phyloP scores from a whole-genome alignment of 192 early-diverging fungal genomes.

The Chytriomyces confervae region DNA sequence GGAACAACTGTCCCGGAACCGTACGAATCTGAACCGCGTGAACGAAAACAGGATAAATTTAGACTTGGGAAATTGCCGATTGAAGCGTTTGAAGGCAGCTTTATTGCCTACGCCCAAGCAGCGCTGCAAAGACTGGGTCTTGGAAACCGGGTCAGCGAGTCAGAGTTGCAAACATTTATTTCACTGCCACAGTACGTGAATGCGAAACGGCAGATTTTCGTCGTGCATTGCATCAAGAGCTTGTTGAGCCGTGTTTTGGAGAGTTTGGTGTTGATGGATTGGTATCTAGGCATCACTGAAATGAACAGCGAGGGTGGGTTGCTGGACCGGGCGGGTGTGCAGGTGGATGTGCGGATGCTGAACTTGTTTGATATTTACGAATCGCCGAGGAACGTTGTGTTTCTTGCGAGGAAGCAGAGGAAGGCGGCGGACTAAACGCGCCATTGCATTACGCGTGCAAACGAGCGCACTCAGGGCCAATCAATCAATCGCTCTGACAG shows the following conservation, averaged over 20 bases:
- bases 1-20: background rate
- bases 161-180: constrained; percentile 10
- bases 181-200: constrained; percentile 14
- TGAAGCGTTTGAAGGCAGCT: constrained; percentile 13
- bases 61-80: constrained; percentile 22
- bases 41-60: constrained; percentile 31
- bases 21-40: background rate
- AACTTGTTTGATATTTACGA: constrained; percentile 41
- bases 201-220: constrained; percentile 19
- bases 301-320: background rate
- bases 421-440: background rate
- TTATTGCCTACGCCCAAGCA: constrained; percentile 14
- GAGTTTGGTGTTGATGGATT: constrained; percentile 37
- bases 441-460: no score
- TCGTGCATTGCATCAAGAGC: constrained; percentile 34
- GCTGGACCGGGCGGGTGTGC: background rate
- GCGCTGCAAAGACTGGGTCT: constrained; percentile 32
- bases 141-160: background rate
- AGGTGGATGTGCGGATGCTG: constrained; percentile 17
- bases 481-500: no score
- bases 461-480: no score
- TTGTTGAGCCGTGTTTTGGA: constrained; percentile 35
- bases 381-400: constrained; percentile 34
- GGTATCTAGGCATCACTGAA: constrained; percentile 14
- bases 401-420: constrained; percentile 22